A percentile compares a stretch with the other conserved stretches of the same genome.
Evolutionary conservation across 148 eudicot genomes (phyloP).

Genomic region (Spergularia marina): DNA sequence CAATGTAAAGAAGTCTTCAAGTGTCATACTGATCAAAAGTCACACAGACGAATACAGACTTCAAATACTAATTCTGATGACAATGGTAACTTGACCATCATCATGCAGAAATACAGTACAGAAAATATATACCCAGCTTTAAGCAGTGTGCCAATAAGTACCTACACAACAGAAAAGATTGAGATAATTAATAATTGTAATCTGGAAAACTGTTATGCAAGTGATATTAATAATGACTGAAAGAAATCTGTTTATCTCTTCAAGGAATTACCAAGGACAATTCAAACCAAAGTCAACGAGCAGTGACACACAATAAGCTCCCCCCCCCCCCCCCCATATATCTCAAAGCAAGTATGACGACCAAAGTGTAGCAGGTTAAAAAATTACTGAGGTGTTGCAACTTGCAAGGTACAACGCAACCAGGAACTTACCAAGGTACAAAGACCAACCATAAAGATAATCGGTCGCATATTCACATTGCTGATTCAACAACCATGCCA

Average conservation of each 20-base stretch:
- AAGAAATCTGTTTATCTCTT: background rate
- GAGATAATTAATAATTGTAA: background rate
- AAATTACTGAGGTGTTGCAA: background rate
- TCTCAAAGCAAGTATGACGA: background rate
- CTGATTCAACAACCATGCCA: background rate
- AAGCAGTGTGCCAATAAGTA: conserved; percentile 13
- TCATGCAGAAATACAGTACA: conserved; percentile 13
- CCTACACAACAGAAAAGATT: conserved; percentile 20
- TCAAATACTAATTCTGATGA: conserved; percentile 18
- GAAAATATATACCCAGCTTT: background rate
- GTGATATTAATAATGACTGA: background rate
- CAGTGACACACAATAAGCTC: background rate
- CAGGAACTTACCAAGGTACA: background rate
- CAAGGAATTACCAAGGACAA: background rate
- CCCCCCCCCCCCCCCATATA: no score
- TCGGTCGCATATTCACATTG: background rate
- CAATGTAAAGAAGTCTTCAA: conserved; percentile 77
- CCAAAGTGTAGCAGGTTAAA: background rate
- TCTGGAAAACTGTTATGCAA: background rate
- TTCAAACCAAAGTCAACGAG: background rate
- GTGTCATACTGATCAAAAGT: conserved; percentile 60
- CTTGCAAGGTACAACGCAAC: background rate
- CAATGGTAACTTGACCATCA: conserved; percentile 19
- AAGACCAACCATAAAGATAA: background rate
- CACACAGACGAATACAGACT: conserved; percentile 31